These are phyloP conservation scores for Boletus tomentosulus DNA, from an alignment of 768 basidiomycete genomes.

Conservation along the genomic window DNA sequence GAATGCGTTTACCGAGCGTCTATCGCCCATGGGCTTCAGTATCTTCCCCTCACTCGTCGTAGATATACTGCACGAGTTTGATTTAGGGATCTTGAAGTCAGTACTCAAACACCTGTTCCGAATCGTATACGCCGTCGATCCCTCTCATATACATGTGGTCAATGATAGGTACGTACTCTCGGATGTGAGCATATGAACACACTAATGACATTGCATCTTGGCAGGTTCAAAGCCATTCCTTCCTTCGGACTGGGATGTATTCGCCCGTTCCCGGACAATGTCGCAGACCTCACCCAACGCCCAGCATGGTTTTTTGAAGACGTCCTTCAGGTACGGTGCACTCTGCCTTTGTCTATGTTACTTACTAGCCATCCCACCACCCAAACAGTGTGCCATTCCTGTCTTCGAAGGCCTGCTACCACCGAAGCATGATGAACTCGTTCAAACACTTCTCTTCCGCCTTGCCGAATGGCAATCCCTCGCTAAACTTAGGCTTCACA, in stretches of 20 bases:
- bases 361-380: background rate
- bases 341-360: background rate
- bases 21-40: background rate
- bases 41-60: no score
- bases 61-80: no score
- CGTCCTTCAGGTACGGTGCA: background rate
- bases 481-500: no score
- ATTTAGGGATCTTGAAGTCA: no score
- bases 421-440: no score
- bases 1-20: background rate
- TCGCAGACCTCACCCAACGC: background rate
- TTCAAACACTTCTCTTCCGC: no score
- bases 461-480: no score
- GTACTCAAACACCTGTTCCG: background rate
- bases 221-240: background rate
- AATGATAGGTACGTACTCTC: background rate
- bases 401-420: background rate
- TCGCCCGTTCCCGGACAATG: background rate
- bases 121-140: background rate
- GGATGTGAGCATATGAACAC: no score
- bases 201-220: background rate
- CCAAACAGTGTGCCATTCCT: background rate
- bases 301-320: background rate
- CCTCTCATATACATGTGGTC: background rate
- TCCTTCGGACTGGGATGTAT: background rate